Evolutionary conservation across 805 yeast genomes (phyloP).

Genomic region (Kregervanrija fluxuum): DNA sequence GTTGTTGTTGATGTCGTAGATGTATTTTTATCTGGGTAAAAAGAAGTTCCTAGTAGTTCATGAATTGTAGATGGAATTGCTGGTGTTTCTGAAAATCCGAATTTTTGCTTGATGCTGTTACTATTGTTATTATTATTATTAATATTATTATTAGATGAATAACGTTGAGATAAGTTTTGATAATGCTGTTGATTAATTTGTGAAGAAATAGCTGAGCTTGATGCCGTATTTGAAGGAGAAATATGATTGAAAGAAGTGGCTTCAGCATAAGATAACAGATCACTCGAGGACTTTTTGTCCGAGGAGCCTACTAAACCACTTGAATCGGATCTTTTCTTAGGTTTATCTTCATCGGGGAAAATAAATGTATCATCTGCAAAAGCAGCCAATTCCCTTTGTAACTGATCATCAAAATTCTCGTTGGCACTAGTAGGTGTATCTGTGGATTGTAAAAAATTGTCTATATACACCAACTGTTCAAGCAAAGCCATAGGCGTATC

Average conservation of each 20-base stretch:
- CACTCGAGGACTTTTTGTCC: neutral
- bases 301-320: neutral
- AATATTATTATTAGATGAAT: neutral
- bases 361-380: slow-evolving; percentile 78
- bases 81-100: slow-evolving; percentile 16
- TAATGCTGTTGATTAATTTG: slow-evolving; percentile 8
- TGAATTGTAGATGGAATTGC: slow-evolving; percentile 30
- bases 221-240: slow-evolving; percentile 4
- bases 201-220: slow-evolving; percentile 1
- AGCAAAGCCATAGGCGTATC: slow-evolving; percentile 41
- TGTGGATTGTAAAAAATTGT: slow-evolving; percentile 56
- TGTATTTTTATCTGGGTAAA: slow-evolving; percentile 8
- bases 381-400: slow-evolving; percentile 65
- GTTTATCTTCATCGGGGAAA: slow-evolving; percentile 78
- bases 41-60: no score
- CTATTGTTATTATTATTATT: neutral
- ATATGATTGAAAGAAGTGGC: slow-evolving; percentile 9
- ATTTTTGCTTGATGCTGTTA: slow-evolving; percentile 1
- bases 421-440: slow-evolving; percentile 25
- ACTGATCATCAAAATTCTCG: slow-evolving; percentile 42
- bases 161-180: slow-evolving; percentile 11
- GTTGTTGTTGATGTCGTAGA: slow-evolving; percentile 27
- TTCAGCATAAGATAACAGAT: slow-evolving; percentile 8
- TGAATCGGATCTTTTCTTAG: slow-evolving; percentile 23
- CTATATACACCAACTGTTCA: slow-evolving; percentile 77